phyloP scores from a whole-genome alignment of 306 rosid genomes.

The Begonia loranthoides region DNA sequence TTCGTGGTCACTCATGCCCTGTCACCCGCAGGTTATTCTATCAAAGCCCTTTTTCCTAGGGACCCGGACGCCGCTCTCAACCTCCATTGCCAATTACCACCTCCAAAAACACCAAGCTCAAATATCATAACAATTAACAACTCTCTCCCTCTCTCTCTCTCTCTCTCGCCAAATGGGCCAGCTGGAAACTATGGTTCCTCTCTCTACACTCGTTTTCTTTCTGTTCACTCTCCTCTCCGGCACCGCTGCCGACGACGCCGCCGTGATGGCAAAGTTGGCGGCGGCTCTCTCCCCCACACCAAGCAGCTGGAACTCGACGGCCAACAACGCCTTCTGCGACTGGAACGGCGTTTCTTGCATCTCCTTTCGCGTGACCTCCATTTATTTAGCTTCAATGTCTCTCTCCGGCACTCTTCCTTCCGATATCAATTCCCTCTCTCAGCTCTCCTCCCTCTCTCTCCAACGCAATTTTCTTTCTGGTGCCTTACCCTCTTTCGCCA shows the following conservation, averaged over 20 bases:
- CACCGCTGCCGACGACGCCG: constrained; percentile 40
- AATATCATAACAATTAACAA: background rate
- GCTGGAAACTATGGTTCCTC: constrained; percentile 24
- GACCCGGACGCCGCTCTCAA: too few relatives aligned
- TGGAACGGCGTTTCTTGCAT: constrained; percentile 58
- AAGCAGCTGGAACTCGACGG: constrained; percentile 28
- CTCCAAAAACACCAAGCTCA: background rate
- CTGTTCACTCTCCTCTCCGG: background rate
- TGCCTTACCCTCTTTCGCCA: constrained; percentile 46
- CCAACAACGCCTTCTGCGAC: constrained; percentile 20
- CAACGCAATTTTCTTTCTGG: constrained; percentile 46
- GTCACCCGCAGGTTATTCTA: too few relatives aligned
- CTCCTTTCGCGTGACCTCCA: constrained; percentile 31
- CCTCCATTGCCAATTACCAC: background rate
- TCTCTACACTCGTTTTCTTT: constrained; percentile 2
- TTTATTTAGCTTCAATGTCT: constrained; percentile 22
- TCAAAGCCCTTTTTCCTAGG: too few relatives aligned
- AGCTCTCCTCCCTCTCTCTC: constrained; percentile 36
- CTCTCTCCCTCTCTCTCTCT: constrained; percentile 1
- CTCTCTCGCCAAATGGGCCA: constrained; percentile 31
- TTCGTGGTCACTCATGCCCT: too few relatives aligned
- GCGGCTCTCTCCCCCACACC: constrained; percentile 26
- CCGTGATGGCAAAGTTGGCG: constrained; percentile 30
- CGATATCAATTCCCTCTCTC: constrained; percentile 49
- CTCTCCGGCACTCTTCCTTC: constrained; percentile 65